These are phyloP conservation scores for Prillingera fragicola DNA, from an alignment of 1,284 basidiomycete species.

Conservation along the genomic window DNA sequence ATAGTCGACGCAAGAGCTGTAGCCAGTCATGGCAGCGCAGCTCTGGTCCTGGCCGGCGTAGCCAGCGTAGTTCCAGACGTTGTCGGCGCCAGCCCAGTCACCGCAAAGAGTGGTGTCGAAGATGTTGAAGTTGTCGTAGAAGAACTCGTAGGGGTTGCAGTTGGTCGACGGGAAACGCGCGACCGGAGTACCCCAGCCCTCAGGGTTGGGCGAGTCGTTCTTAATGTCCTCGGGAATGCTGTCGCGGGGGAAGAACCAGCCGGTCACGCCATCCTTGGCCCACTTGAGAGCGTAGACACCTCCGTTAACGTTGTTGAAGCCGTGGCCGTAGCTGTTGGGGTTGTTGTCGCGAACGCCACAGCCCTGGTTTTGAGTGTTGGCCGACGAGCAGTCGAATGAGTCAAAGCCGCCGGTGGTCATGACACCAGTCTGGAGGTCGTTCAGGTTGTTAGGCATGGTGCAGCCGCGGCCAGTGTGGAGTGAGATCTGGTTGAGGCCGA, in stretches of 20 bases:
- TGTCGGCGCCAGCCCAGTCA: slow-evolving; percentile 68
- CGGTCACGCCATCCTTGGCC: slow-evolving; percentile 64
- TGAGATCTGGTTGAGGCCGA: slow-evolving; percentile 48
- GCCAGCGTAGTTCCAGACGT: slow-evolving; percentile 63
- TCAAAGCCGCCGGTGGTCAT: slow-evolving; percentile 51
- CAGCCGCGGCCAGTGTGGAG: slow-evolving; percentile 48
- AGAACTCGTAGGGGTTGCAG: slow-evolving; percentile 70
- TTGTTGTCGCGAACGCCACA: slow-evolving; percentile 44
- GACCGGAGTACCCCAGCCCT: slow-evolving; percentile 66
- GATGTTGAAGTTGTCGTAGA: slow-evolving; percentile 64
- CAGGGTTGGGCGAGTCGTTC: slow-evolving; percentile 61
- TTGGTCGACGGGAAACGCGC: slow-evolving; percentile 64
- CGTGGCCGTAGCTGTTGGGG: slow-evolving; percentile 41
- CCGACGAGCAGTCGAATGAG: slow-evolving; percentile 42
- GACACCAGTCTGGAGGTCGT: slow-evolving; percentile 54
- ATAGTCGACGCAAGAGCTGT: slow-evolving; percentile 68
- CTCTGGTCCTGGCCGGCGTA: slow-evolving; percentile 72
- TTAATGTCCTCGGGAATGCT: slow-evolving; percentile 69
- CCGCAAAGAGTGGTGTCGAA: slow-evolving; percentile 55
- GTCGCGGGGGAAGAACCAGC: slow-evolving; percentile 71
- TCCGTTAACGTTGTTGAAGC: slow-evolving; percentile 47
- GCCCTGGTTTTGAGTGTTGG: slow-evolving; percentile 48
- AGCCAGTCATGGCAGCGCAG: slow-evolving; percentile 75
- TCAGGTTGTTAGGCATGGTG: slow-evolving; percentile 53
- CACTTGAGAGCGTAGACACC: slow-evolving; percentile 59